These are phyloP conservation scores for Tricholoma terreum DNA, from an alignment of 768 basidiomycete species.

Conservation along the genomic window DNA sequence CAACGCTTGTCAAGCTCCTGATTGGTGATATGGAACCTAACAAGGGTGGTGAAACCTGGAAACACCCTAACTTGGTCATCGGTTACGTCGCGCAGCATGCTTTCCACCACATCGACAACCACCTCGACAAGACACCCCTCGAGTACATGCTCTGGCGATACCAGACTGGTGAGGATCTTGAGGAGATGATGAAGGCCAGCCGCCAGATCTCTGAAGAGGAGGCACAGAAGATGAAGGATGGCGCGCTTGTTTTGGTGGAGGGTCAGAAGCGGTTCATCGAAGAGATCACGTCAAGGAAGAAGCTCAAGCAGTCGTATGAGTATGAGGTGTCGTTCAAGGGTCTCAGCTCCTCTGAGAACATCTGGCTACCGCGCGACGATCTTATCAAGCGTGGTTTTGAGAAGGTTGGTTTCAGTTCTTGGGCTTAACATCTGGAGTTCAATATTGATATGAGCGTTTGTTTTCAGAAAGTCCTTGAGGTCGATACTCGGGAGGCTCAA, in stretches of 20 bases:
- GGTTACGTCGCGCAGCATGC: constrained; percentile 99
- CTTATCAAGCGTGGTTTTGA: constrained; percentile 98
- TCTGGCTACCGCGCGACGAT: constrained; percentile 96
- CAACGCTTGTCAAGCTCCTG: constrained; percentile 93
- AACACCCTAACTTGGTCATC: constrained; percentile 99
- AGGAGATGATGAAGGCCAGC: constrained; percentile 91
- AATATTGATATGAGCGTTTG: background rate
- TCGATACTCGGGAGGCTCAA: constrained; percentile 96
- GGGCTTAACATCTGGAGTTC: background rate
- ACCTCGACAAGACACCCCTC: constrained; percentile 97
- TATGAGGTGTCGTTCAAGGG: constrained; percentile 97
- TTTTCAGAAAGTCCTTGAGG: constrained; percentile 87
- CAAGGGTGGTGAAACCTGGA: constrained; percentile 97
- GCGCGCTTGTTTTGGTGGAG: constrained; percentile 78
- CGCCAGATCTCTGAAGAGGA: constrained; percentile 88
- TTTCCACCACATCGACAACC: constrained; percentile 98
- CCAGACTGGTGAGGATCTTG: constrained; percentile 98
- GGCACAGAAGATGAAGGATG: constrained; percentile 95
- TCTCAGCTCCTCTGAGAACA: constrained; percentile 94
- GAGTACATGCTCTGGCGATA: constrained; percentile 99
- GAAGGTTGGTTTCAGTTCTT: constrained; percentile 49
- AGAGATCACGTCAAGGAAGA: constrained; percentile 88
- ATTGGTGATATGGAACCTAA: constrained; percentile 96
- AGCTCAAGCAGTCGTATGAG: constrained; percentile 99
- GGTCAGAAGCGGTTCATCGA: constrained; percentile 95